Percentiles rank a stretch among this genome's conserved stretches.
Conservation (phyloP, 1,284 basidiomycete species). For the Boletus hoseneyae region DNA sequence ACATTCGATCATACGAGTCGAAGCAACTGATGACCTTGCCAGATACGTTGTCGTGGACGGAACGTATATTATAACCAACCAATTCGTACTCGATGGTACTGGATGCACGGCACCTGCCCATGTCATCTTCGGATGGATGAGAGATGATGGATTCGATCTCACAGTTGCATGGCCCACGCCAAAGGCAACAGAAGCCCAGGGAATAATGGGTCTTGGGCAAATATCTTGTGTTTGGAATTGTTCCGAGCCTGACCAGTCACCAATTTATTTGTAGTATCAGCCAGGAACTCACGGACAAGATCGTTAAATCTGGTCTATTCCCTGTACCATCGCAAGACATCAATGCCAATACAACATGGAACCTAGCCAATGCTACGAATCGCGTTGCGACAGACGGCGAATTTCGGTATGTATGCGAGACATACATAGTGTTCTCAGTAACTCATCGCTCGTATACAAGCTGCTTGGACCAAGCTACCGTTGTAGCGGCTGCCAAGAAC, state of each 20-base stretch:
- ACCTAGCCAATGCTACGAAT: slow-evolving; percentile 8
- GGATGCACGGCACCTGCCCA: slow-evolving; percentile 42
- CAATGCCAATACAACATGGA: slow-evolving; percentile 8
- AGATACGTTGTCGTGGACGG: slow-evolving; percentile 48
- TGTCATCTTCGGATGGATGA: slow-evolving; percentile 46
- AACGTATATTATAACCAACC: slow-evolving; percentile 37
- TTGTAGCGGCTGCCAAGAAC: slow-evolving; percentile 33
- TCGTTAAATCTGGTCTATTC: slow-evolving; percentile 8
- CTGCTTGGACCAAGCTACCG: slow-evolving; percentile 40
- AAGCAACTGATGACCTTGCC: background rate
- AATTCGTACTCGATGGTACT: slow-evolving; percentile 39
- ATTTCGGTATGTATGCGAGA: slow-evolving; percentile 4
- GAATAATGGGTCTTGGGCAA: slow-evolving; percentile 10
- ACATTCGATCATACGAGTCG: background rate
- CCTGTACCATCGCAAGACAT: background rate
- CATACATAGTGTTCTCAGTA: background rate
- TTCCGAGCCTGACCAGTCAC: background rate
- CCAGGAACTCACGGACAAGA: slow-evolving; percentile 3
- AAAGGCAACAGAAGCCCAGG: slow-evolving; percentile 4
- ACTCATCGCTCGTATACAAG: background rate
- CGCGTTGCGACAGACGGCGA: slow-evolving; percentile 8
- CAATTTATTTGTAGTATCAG: background rate
- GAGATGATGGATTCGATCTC: slow-evolving; percentile 39
- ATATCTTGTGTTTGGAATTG: too few relatives aligned
- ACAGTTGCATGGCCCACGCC: slow-evolving; percentile 7